phyloP scores from a whole-genome alignment of 2,329 filamentous ascomycete species.

The Beauveria sp. region DNA sequence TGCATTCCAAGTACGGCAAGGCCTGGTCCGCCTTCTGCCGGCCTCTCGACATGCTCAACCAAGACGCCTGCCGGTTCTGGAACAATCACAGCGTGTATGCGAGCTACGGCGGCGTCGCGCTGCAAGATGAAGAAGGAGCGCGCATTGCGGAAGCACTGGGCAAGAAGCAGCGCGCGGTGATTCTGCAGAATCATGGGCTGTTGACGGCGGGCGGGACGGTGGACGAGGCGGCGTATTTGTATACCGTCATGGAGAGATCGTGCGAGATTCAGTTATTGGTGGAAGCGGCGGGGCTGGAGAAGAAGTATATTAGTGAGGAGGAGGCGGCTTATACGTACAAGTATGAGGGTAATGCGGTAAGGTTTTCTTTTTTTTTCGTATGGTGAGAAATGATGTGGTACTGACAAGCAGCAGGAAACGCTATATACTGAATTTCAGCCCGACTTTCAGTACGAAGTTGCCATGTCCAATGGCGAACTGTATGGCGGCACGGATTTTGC shows the following conservation, averaged over 20 bases:
- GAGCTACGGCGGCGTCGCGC: constrained; percentile 46
- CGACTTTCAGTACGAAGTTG: neutral
- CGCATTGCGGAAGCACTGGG: constrained; percentile 58
- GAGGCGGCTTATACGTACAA: constrained; percentile 30
- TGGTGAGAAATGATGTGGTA: no score
- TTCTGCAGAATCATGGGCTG: constrained; percentile 65
- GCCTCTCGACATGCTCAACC: constrained; percentile 63
- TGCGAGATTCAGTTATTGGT: constrained; percentile 61
- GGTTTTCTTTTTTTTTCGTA: neutral
- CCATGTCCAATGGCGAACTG: neutral
- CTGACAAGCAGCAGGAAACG: neutral
- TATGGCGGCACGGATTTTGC: neutral
- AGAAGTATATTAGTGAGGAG: constrained; percentile 33
- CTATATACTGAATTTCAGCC: constrained; percentile 4
- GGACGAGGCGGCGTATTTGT: constrained; percentile 66
- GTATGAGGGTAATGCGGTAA: constrained; percentile 33
- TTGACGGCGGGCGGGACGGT: constrained; percentile 64
- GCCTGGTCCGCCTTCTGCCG: constrained; percentile 60
- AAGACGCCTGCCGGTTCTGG: constrained; percentile 58
- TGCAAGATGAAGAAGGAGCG: constrained; percentile 57
- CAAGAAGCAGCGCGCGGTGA: constrained; percentile 47
- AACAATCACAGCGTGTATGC: constrained; percentile 49
- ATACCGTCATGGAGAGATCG: constrained; percentile 59
- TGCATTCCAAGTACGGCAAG: constrained; percentile 57
- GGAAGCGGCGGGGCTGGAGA: constrained; percentile 51